Evolutionary conservation across 129 eudicot genomes (phyloP).

Genomic region (Artemisia argyi): DNA sequence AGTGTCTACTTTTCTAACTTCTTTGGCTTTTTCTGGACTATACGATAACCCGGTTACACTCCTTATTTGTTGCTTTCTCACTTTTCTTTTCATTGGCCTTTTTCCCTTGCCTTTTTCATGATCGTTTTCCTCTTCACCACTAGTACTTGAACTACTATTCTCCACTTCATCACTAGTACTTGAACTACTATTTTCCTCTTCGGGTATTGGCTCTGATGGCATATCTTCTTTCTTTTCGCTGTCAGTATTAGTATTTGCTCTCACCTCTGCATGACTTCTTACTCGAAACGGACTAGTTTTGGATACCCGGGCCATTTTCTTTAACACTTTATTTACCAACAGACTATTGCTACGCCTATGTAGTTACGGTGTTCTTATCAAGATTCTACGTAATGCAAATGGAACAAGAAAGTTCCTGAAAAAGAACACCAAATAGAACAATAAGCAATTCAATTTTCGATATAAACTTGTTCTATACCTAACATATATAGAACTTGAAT

Average conservation of each 20-base stretch:
- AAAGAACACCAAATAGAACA: neutral
- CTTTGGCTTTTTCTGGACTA: neutral
- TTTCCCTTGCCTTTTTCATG: too few relatives aligned
- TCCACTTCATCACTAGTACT: neutral
- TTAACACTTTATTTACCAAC: neutral
- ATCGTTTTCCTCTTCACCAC: neutral
- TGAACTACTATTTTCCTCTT: conserved; percentile 1
- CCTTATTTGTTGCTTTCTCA: neutral
- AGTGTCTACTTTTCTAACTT: neutral
- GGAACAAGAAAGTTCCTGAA: neutral
- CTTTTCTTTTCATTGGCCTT: too few relatives aligned
- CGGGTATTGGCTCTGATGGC: neutral
- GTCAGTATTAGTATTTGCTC: neutral
- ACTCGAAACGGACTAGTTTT: conserved; percentile 8
- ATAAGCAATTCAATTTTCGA: neutral
- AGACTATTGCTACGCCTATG: neutral
- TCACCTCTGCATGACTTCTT: neutral
- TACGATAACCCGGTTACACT: neutral
- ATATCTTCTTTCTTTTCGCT: neutral
- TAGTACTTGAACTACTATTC: too few relatives aligned
- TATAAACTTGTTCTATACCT: too few relatives aligned
- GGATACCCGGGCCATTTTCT: conserved; percentile 15
- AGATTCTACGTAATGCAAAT: neutral
- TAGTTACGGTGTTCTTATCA: neutral
- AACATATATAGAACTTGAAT: too few relatives aligned